Conservation (phyloP, 2,329 filamentous ascomycete species). For the Mollisiaceae sp. region DNA sequence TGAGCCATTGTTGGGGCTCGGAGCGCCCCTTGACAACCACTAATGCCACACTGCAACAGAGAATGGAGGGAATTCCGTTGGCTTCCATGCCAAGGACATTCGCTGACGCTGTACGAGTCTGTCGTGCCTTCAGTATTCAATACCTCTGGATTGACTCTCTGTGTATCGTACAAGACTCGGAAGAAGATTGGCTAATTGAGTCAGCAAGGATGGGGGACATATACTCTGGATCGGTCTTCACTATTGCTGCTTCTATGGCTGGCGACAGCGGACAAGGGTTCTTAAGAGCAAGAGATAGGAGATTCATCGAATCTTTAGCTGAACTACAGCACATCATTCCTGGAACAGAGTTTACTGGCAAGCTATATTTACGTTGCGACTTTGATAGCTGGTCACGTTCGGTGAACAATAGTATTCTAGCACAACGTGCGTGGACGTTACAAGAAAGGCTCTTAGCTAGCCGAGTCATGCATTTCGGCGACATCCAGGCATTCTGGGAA, state of each 20-base stretch:
- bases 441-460: no score
- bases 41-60: neutral
- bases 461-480: no score
- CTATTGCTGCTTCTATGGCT: no score
- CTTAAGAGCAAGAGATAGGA: no score
- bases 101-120: neutral
- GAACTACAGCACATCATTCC: no score
- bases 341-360: no score
- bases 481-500: no score
- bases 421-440: neutral
- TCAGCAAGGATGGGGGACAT: neutral
- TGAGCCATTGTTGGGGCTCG: constrained; percentile 7
- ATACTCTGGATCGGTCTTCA: neutral
- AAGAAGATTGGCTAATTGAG: neutral
- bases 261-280: no score
- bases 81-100: neutral
- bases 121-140: neutral
- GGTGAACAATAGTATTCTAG: neutral
- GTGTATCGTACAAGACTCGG: constrained; percentile 6
- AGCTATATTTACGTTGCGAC: no score
- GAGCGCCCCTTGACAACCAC: neutral
- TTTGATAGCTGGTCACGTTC: no score
- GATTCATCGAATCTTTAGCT: no score
- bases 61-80: neutral
- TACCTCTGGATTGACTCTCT: neutral